Percentiles rank a stretch among this genome's conserved stretches.
Evolutionary conservation across 495 filamentous ascomycete genomes (phyloP).

Genomic region (Hapsidospora chrysogenum): DNA sequence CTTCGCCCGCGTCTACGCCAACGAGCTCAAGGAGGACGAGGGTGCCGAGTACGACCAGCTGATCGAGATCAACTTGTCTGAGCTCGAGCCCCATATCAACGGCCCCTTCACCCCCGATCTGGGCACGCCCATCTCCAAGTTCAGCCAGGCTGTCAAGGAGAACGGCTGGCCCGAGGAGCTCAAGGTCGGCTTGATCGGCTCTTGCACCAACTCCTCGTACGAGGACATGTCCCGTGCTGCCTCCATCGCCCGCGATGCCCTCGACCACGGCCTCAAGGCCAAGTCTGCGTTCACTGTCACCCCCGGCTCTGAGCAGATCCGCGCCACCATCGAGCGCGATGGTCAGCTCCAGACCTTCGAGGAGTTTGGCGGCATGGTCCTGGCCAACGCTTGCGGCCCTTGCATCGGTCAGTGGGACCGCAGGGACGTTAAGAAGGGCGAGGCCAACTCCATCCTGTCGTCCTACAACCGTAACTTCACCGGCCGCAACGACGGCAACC

Average conservation of each 20-base stretch:
- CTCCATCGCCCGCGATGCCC: constrained; percentile 86
- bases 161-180: constrained; percentile 96
- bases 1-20: constrained; percentile 68
- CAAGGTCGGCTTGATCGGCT: constrained; percentile 92
- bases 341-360: constrained; percentile 94
- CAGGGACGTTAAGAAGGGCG: constrained; percentile 88
- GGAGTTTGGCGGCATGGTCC: constrained; percentile 89
- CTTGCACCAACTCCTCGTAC: constrained; percentile 99
- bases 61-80: constrained; percentile 84
- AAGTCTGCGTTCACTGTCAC: constrained; percentile 91
- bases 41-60: constrained; percentile 94
- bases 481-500: constrained; percentile 97
- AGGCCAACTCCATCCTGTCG: constrained; percentile 87
- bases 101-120: constrained; percentile 99
- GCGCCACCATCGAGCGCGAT: constrained; percentile 86
- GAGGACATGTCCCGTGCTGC: constrained; percentile 97
- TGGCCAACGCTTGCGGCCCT: constrained; percentile 89
- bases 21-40: constrained; percentile 78
- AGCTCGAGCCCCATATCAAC: constrained; percentile 97
- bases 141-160: constrained; percentile 80
- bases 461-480: constrained; percentile 99
- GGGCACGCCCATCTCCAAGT: constrained; percentile 93
- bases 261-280: constrained; percentile 85
- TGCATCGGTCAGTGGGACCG: constrained; percentile 86
- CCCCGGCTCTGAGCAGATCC: constrained; percentile 94